phyloP scores from a whole-genome alignment of 164 flowering plant genomes.

The Tetrastigma voinierianum region DNA sequence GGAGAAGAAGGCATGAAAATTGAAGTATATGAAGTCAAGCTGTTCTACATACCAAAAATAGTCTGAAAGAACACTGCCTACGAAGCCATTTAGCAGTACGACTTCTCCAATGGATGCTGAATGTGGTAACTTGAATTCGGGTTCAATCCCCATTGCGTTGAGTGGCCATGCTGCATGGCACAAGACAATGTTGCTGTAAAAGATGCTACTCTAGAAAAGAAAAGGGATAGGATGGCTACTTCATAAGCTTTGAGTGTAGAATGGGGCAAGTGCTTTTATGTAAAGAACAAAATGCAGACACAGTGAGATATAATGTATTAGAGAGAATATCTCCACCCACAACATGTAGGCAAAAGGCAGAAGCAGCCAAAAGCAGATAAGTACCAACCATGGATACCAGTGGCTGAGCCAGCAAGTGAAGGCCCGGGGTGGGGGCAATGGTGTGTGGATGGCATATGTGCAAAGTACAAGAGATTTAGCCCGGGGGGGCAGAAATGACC shows the following conservation, averaged over 20 bases:
- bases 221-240: neutral
- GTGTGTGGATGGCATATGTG: too few species aligned
- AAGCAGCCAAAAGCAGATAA: too few species aligned
- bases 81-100: slow-evolving; percentile 47
- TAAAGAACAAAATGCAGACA: neutral
- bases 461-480: too few species aligned
- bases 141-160: slow-evolving; percentile 47
- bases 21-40: neutral
- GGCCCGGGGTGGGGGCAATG: too few species aligned
- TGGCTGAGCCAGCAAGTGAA: too few species aligned
- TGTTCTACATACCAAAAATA: slow-evolving; percentile 49
- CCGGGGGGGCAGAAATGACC: too few species aligned
- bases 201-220: neutral
- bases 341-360: too few species aligned
- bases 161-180: slow-evolving; percentile 59
- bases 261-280: neutral
- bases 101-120: slow-evolving; percentile 42
- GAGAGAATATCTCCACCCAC: too few species aligned
- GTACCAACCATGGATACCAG: too few species aligned
- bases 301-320: neutral
- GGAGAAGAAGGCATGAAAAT: neutral
- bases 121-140: slow-evolving; percentile 48
- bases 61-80: slow-evolving; percentile 64
- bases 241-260: neutral
- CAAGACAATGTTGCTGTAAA: neutral